These are phyloP conservation scores for Collybiopsis confluens DNA, from an alignment of 768 basidiomycete genomes.

Conservation along the genomic window DNA sequence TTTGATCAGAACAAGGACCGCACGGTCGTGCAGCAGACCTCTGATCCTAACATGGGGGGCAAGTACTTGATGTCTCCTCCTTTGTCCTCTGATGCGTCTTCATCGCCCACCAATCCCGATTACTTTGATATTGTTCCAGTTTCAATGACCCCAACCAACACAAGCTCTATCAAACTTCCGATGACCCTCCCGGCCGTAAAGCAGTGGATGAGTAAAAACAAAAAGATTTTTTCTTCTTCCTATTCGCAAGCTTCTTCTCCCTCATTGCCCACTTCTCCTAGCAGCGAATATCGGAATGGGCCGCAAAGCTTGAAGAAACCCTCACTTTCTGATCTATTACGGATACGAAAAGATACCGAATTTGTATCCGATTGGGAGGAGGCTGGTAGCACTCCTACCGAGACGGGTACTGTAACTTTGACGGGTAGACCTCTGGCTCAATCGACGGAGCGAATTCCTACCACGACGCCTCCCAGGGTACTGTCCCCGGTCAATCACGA, in stretches of 20 bases:
- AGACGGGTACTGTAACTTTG: conserved; percentile 26
- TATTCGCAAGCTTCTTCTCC: conserved; percentile 27
- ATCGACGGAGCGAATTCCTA: not conserved
- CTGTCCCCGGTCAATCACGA: conserved; percentile 20
- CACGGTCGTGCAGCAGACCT: conserved; percentile 62
- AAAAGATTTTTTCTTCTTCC: conserved; percentile 50
- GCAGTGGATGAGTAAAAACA: conserved; percentile 67
- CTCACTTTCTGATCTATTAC: conserved; percentile 63
- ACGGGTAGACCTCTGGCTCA: conserved; percentile 27
- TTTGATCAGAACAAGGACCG: conserved; percentile 42
- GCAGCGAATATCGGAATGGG: not conserved
- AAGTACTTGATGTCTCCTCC: conserved; percentile 46
- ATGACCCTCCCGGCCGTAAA: conserved; percentile 75
- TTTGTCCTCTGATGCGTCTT: conserved; percentile 33
- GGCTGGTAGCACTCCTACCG: conserved; percentile 44
- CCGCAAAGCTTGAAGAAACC: conserved; percentile 52
- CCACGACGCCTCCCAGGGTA: conserved; percentile 7
- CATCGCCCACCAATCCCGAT: conserved; percentile 47
- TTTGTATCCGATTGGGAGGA: conserved; percentile 66
- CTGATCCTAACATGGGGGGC: conserved; percentile 59
- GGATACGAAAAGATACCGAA: conserved; percentile 51
- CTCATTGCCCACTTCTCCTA: conserved; percentile 31
- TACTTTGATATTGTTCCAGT: conserved; percentile 39
- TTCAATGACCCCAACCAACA: conserved; percentile 29
- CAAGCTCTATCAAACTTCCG: conserved; percentile 48